Evolutionary conservation across 164 flowering plant genomes (phyloP), one percentile per base, ranked within the genome.

Genomic region (Annona squamosa): DNA sequence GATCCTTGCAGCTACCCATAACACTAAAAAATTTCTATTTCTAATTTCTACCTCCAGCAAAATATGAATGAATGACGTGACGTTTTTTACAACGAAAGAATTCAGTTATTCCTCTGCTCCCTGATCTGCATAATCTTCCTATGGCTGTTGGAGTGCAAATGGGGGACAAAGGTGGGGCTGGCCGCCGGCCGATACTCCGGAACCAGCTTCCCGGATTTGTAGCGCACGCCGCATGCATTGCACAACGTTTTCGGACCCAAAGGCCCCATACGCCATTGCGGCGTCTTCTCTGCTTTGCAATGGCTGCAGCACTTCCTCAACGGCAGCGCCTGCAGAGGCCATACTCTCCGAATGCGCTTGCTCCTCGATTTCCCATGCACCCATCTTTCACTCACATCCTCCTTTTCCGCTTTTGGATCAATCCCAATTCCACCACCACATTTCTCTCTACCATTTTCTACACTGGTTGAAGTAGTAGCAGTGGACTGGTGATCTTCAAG

Each of bases 181-280:
- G 74, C 82, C 0, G 93, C 95, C 0, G 97, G 97, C 3, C 95
- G 86, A 71, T 92, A 92, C 86, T 92, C 97, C 0, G 93, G 89
- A 79, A 88, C 82, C 0, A 92, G 82, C 72, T 95, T 79, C 2
- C 97, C 97, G 0, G 97, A 92, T 81, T 90, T 92, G 75, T 75
- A 92, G 79, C 97, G 73, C 68, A 92, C 95, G 59, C 97, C 97
- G 76, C 97, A 92, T 43, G 97, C 97, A 69, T 92, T 92, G 74
- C 97, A 92, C 0, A 92, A 87, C 0, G 95, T 92, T 74, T 92
- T 92, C 0, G 97, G 92, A 10, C 97, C 97, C 42, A 70, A 16
- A 0, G 97, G 97, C 0, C 97, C 97, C 0, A 89, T 89, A 62
- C 97, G 75, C 97, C 97, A 92, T 52, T 92, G 97, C 9, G 97